Percentiles rank a stretch among this genome's conserved stretches.
Conservation (phyloP, 179 eudicot genomes). For the Silene vulgaris region DNA sequence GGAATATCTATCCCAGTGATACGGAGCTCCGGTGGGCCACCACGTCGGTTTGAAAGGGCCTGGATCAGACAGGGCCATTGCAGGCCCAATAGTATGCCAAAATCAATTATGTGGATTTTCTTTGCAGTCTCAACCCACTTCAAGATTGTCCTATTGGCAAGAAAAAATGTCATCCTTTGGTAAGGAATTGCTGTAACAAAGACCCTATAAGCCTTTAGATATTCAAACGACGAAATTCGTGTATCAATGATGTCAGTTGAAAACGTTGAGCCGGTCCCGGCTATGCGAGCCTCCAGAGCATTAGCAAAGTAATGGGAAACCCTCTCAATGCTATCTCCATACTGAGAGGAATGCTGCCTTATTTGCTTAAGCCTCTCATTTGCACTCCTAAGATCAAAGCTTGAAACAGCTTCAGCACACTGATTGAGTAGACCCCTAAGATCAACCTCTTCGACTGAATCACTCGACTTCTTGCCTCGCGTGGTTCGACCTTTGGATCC, state of each 20-base stretch:
- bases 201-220: slow-evolving; percentile 47
- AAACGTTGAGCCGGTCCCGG: slow-evolving; percentile 40
- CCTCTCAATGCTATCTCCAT: slow-evolving; percentile 58
- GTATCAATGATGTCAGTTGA: slow-evolving; percentile 27
- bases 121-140: slow-evolving; percentile 32
- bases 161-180: slow-evolving; percentile 37
- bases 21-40: slow-evolving; percentile 50
- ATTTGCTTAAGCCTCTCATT: slow-evolving; percentile 44
- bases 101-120: slow-evolving; percentile 53
- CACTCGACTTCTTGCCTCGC: slow-evolving; percentile 34
- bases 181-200: slow-evolving; percentile 52
- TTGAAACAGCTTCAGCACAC: slow-evolving; percentile 60
- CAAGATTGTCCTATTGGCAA: slow-evolving; percentile 37
- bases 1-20: slow-evolving; percentile 68
- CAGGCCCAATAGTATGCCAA: slow-evolving; percentile 32
- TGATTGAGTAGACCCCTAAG: slow-evolving; percentile 44
- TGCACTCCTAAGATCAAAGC: slow-evolving; percentile 40
- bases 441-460: slow-evolving; percentile 44
- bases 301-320: slow-evolving; percentile 56
- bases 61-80: slow-evolving; percentile 60
- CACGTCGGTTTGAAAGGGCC: slow-evolving; percentile 35
- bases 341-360: slow-evolving; percentile 47
- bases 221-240: slow-evolving; percentile 1
- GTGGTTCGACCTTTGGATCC: slow-evolving; percentile 23
- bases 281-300: slow-evolving; percentile 70